Conservation (phyloP, 2,329 filamentous ascomycete genomes). For the Microcyclosporella mali region DNA sequence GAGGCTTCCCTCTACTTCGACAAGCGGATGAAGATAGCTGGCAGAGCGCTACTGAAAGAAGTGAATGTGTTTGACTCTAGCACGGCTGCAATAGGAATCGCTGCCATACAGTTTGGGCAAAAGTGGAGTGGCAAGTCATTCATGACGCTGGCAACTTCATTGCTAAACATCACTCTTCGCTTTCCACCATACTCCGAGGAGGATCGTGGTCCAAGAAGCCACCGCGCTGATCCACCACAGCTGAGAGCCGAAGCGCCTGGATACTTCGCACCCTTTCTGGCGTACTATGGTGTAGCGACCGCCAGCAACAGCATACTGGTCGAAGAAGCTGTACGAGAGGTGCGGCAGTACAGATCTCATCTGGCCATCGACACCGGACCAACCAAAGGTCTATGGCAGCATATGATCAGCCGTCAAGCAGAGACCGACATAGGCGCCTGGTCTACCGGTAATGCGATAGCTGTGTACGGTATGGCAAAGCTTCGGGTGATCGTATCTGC, state of each 20-base stretch:
- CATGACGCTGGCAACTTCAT: constrained; percentile 35
- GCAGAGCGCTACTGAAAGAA: constrained; percentile 30
- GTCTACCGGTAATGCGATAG: constrained; percentile 48
- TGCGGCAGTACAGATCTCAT: constrained; percentile 38
- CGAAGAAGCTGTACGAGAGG: constrained; percentile 37
- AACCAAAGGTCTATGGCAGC: constrained; percentile 37
- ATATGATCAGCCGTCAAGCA: constrained; percentile 37
- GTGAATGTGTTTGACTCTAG: constrained; percentile 37
- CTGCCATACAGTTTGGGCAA: constrained; percentile 40
- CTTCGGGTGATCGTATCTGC: constrained; percentile 41
- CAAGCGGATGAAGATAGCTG: constrained; percentile 28
- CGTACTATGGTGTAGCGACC: constrained; percentile 40
- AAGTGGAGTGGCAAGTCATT: constrained; percentile 26
- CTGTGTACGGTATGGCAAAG: constrained; percentile 42
- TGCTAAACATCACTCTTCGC: constrained; percentile 37
- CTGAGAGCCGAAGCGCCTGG: constrained; percentile 47
- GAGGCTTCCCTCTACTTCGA: constrained; percentile 30
- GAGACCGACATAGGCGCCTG: constrained; percentile 37
- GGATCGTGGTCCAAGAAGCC: constrained; percentile 44
- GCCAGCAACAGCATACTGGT: constrained; percentile 33
- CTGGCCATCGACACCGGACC: constrained; percentile 27
- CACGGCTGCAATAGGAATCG: constrained; percentile 41
- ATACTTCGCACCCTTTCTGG: constrained; percentile 47
- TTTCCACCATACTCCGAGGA: constrained; percentile 35
- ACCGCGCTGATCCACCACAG: constrained; percentile 39